Percentiles rank a stretch among this genome's conserved stretches.
phyloP scores from a whole-genome alignment of 1,284 basidiomycete genomes.

The Marasmius fiardii region DNA sequence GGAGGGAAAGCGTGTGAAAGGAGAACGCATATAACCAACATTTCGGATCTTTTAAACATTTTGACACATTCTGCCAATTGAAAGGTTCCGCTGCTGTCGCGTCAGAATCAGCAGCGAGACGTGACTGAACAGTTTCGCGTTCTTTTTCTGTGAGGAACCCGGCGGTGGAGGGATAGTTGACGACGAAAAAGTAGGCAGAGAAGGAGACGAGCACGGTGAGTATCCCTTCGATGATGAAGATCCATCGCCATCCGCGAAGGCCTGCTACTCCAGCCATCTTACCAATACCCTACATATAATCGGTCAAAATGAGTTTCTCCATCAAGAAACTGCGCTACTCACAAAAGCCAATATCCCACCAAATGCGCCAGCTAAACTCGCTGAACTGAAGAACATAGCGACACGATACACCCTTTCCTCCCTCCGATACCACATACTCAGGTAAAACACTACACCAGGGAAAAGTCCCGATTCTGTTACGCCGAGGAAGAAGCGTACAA shows the following conservation, averaged over 20 bases:
- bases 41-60: conserved; percentile 2
- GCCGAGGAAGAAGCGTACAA: conserved; percentile 64
- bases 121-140: neutral
- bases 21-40: neutral
- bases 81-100: conserved; percentile 1
- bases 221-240: conserved; percentile 77
- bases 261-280: conserved; percentile 69
- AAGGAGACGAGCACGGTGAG: conserved; percentile 49
- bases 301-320: no score
- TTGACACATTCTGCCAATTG: conserved; percentile 2
- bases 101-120: neutral
- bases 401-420: neutral
- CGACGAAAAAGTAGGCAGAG: conserved; percentile 24
- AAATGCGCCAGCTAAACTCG: conserved; percentile 61
- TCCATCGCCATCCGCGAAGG: conserved; percentile 51
- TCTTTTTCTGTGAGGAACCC: conserved; percentile 3
- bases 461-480: conserved; percentile 61
- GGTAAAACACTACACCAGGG: conserved; percentile 57
- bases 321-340: conserved; percentile 23
- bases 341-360: conserved; percentile 61
- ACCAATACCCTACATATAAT: conserved; percentile 57
- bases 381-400: conserved; percentile 47
- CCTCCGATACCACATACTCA: conserved; percentile 56
- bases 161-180: neutral
- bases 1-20: conserved; percentile 34